Conservation (phyloP, 345 rosid species). For the Pistacia vera region DNA sequence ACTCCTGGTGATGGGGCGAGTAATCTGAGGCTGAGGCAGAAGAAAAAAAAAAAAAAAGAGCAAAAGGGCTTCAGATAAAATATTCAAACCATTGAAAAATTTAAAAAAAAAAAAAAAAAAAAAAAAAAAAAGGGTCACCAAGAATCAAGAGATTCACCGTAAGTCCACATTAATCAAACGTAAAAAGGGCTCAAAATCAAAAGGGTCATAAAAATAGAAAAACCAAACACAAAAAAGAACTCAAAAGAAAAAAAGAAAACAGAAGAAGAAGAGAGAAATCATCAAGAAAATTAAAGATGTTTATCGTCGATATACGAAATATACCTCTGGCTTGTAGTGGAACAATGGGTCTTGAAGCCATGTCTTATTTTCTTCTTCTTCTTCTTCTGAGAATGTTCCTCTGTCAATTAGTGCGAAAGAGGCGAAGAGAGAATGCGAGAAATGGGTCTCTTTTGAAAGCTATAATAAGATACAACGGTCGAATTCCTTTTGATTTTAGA, state of each 20-base stretch:
- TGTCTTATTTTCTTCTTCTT: constrained; percentile 21
- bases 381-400: background rate
- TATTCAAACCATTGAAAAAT: background rate
- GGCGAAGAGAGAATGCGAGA: background rate
- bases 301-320: background rate
- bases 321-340: constrained; percentile 59
- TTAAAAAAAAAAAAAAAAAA: too few species aligned
- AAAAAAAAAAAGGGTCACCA: background rate
- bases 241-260: background rate
- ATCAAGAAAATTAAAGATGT: background rate
- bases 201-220: background rate
- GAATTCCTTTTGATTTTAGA: constrained; percentile 27
- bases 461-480: constrained; percentile 60
- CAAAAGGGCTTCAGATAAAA: background rate
- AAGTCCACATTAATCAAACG: too few species aligned
- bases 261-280: background rate
- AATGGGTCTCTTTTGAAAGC: constrained; percentile 36
- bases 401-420: background rate
- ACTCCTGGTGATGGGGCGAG: constrained; percentile 89
- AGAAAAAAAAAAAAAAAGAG: background rate
- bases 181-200: background rate
- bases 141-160: background rate
- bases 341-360: constrained; percentile 64
- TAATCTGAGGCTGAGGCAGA: constrained; percentile 37
- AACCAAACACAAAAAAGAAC: background rate